phyloP scores from a whole-genome alignment of 2,329 filamentous ascomycete species.

The Botrytis byssoidea region DNA sequence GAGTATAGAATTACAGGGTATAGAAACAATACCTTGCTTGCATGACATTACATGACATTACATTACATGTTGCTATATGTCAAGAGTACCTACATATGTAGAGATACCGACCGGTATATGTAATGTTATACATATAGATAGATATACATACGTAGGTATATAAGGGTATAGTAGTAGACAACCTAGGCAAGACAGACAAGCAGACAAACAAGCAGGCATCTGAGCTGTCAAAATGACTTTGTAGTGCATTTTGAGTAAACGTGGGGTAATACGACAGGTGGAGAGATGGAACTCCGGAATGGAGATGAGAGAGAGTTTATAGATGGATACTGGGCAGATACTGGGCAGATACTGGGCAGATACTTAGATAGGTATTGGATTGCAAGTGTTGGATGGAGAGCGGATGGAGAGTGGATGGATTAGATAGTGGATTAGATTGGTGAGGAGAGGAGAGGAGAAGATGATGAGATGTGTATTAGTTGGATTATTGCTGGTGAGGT shows the following conservation, averaged over 20 bases:
- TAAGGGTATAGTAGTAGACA: not conserved
- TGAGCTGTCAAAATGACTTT: not conserved
- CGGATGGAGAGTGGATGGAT: not conserved
- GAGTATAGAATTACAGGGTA: not conserved
- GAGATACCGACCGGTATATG: not conserved
- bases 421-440: not conserved
- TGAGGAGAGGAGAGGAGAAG: not conserved
- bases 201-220: not conserved
- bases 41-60: not conserved
- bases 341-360: too few species aligned
- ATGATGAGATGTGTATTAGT: not conserved
- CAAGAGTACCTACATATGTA: not conserved
- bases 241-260: not conserved
- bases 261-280: conserved; percentile 1
- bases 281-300: not conserved
- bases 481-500: not conserved
- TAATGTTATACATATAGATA: not conserved
- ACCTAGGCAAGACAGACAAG: not conserved
- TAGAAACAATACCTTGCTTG: not conserved
- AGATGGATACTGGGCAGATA: too few species aligned
- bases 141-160: too few species aligned
- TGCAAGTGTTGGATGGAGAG: not conserved
- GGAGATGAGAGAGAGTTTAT: not conserved
- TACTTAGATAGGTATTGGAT: not conserved
- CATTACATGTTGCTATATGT: not conserved